Conservation (phyloP, 495 filamentous ascomycete species). For the Aspergillus sclerotiicarbonarius region DNA sequence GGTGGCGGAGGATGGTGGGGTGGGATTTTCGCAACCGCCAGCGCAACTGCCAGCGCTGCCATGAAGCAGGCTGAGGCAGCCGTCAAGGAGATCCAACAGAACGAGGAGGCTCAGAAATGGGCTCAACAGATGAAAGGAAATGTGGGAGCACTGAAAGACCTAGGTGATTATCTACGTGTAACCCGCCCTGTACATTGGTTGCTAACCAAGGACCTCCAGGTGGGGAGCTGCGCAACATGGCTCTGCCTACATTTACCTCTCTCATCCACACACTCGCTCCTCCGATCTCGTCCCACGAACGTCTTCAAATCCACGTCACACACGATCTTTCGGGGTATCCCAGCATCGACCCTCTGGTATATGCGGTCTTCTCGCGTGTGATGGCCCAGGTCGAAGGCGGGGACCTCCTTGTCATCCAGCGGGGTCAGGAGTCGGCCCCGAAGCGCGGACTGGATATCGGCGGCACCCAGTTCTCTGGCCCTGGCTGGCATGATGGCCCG, state of each 20-base stretch:
- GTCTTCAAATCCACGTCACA: slow-evolving; percentile 95
- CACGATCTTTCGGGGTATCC: slow-evolving; percentile 95
- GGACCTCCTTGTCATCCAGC: slow-evolving; percentile 93
- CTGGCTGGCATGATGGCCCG: slow-evolving; percentile 83
- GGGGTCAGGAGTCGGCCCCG: slow-evolving; percentile 78
- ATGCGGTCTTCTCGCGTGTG: slow-evolving; percentile 89
- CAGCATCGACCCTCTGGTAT: slow-evolving; percentile 88
- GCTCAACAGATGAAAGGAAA: slow-evolving; percentile 92
- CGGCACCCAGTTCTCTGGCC: slow-evolving; percentile 50
- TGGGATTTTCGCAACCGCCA: slow-evolving; percentile 65
- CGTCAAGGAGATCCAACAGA: slow-evolving; percentile 92
- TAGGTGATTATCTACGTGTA: slow-evolving; percentile 58
- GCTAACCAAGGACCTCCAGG: slow-evolving; percentile 51
- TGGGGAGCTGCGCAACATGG: slow-evolving; percentile 82
- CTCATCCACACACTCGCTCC: slow-evolving; percentile 93
- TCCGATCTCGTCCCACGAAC: slow-evolving; percentile 95
- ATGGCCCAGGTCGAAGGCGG: slow-evolving; percentile 99
- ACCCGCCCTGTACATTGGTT: neutral
- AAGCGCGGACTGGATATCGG: slow-evolving; percentile 60
- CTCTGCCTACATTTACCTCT: slow-evolving; percentile 90
- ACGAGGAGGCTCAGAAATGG: slow-evolving; percentile 95
- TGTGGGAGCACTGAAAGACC: slow-evolving; percentile 72
- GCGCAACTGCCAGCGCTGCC: slow-evolving; percentile 67
- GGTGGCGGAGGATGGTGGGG: slow-evolving; percentile 88
- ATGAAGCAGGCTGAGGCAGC: slow-evolving; percentile 93